These are phyloP conservation scores for Iberis pinnata DNA, from an alignment of 345 rosid genomes.

Conservation along the genomic window DNA sequence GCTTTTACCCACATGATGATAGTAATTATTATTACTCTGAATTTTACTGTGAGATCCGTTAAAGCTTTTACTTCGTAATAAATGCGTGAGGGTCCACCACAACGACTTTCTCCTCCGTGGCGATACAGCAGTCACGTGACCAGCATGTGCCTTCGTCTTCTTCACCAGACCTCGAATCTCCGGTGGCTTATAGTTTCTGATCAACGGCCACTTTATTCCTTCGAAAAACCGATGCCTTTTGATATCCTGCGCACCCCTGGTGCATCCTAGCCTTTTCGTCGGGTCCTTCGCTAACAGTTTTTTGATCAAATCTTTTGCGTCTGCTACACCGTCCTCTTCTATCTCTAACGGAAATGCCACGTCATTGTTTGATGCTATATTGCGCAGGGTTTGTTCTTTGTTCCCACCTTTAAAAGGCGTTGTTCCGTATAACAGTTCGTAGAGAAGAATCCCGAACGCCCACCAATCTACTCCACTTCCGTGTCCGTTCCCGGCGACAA, in stretches of 20 bases:
- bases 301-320: slow-evolving; percentile 66
- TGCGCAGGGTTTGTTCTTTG: slow-evolving; percentile 70
- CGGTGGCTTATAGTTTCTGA: slow-evolving; percentile 68
- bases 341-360: slow-evolving; percentile 39
- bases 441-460: slow-evolving; percentile 74
- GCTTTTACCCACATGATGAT: slow-evolving; percentile 33
- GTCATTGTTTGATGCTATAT: slow-evolving; percentile 42
- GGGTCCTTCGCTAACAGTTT: slow-evolving; percentile 69
- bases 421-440: slow-evolving; percentile 62
- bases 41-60: slow-evolving; percentile 13
- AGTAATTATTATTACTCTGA: slow-evolving; percentile 35
- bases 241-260: slow-evolving; percentile 67
- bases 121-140: slow-evolving; percentile 30
- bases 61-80: slow-evolving; percentile 29
- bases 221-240: slow-evolving; percentile 70
- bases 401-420: slow-evolving; percentile 76
- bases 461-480: slow-evolving; percentile 97
- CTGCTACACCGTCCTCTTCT: slow-evolving; percentile 36
- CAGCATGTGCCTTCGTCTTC: slow-evolving; percentile 34
- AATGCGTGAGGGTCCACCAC: slow-evolving; percentile 34
- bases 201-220: slow-evolving; percentile 72
- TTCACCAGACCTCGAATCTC: slow-evolving; percentile 45
- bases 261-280: slow-evolving; percentile 60
- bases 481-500: slow-evolving; percentile 67
- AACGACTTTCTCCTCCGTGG: slow-evolving; percentile 37